phyloP scores from a whole-genome alignment of 176 grass and related monocot genomes.

The Tuctoria greenei region DNA sequence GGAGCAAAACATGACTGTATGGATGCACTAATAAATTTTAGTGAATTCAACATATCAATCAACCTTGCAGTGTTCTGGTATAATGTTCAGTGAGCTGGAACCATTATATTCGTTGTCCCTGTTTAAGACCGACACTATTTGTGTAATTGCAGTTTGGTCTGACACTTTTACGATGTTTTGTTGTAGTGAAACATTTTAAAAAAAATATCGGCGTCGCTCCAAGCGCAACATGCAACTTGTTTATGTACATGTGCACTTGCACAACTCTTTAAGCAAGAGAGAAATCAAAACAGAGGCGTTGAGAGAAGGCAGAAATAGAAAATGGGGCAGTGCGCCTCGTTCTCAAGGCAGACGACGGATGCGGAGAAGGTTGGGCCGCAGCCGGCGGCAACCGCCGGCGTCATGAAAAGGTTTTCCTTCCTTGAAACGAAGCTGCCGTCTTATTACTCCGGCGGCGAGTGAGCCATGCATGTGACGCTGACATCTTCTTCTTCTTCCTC shows the following conservation, averaged over 20 bases:
- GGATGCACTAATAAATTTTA: no score
- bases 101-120: no score
- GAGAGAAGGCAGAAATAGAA: not conserved
- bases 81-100: no score
- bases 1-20: no score
- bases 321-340: conserved; percentile 28
- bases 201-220: no score
- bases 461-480: not conserved
- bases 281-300: not conserved
- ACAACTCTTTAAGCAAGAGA: not conserved
- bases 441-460: not conserved
- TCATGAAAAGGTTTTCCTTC: not conserved
- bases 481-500: conserved; percentile 1
- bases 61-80: no score
- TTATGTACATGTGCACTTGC: not conserved
- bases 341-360: not conserved
- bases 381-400: not conserved
- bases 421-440: not conserved
- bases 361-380: not conserved
- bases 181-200: no score
- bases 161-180: no score
- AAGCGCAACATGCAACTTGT: not conserved
- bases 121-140: no score
- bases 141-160: no score
- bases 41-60: no score